phyloP scores from a whole-genome alignment of 176 grass and related monocot genomes.

The Poa annua region DNA sequence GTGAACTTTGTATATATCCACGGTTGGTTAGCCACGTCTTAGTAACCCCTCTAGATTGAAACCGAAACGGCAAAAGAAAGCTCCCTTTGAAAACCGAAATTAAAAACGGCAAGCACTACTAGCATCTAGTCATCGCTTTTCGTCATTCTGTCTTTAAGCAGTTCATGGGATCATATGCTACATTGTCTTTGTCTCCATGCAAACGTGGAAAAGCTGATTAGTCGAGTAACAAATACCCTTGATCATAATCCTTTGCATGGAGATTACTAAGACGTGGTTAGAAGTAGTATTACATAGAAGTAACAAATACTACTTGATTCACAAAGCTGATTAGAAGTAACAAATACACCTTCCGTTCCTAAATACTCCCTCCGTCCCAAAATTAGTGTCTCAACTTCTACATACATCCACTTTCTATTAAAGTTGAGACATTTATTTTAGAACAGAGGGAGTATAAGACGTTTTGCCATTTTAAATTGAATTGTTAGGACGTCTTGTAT shows the following conservation, averaged over 20 bases:
- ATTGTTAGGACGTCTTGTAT: no score
- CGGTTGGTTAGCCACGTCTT: slow-evolving; percentile 1
- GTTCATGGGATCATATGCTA: neutral
- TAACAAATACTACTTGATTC: no score
- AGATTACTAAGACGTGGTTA: no score
- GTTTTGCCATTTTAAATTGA: no score
- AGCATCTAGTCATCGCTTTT: neutral
- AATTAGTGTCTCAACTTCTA: no score
- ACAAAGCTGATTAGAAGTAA: neutral
- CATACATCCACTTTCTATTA: no score
- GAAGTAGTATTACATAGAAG: no score
- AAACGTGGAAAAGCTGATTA: neutral
- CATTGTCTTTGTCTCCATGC: neutral
- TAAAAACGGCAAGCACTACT: neutral
- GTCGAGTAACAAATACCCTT: neutral
- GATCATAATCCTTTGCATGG: no score
- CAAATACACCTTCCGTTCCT: neutral
- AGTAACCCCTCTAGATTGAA: neutral
- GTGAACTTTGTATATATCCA: neutral
- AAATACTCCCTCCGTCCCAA: no score
- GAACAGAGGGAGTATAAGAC: no score
- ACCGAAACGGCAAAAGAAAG: neutral
- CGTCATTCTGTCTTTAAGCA: neutral
- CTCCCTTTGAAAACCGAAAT: neutral
- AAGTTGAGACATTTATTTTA: no score